Conservation (phyloP, 2,329 filamentous ascomycete genomes). For the Cryphonectria naterciae region DNA sequence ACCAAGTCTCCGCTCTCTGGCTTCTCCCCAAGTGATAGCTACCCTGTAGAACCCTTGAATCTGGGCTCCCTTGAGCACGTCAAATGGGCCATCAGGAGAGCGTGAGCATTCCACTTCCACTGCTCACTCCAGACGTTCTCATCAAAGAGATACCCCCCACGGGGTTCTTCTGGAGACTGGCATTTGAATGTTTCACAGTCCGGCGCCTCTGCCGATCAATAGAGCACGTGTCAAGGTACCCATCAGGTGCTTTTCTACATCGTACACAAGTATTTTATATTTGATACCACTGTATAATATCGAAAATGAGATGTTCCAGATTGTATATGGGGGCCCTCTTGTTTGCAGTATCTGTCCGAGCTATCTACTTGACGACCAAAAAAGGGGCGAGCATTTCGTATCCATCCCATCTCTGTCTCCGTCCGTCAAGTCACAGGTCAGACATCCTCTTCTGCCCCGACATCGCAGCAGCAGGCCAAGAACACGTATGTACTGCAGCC, state of each 20-base stretch:
- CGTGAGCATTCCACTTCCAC: neutral
- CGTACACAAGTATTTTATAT: too few species aligned
- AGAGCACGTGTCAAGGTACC: constrained; percentile 1
- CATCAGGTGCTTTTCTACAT: neutral
- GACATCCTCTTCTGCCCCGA: neutral
- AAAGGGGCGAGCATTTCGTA: neutral
- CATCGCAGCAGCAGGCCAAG: neutral
- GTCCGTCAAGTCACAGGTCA: neutral
- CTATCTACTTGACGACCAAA: neutral
- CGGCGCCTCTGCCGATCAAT: neutral
- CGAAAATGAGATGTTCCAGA: too few species aligned
- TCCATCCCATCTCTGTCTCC: neutral
- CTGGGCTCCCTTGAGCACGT: neutral
- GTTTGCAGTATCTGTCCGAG: neutral
- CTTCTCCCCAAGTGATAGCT: neutral
- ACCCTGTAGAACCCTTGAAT: neutral
- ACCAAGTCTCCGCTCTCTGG: neutral
- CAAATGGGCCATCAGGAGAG: too few species aligned
- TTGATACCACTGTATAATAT: too few species aligned
- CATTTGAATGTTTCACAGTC: neutral
- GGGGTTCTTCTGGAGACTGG: neutral
- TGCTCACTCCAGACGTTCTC: neutral
- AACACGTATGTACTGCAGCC: neutral
- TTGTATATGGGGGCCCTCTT: too few species aligned
- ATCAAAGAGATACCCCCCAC: neutral